These are phyloP conservation scores for Cladophialophora carrionii DNA, from an alignment of 2,329 filamentous ascomycete genomes.

Conservation along the genomic window DNA sequence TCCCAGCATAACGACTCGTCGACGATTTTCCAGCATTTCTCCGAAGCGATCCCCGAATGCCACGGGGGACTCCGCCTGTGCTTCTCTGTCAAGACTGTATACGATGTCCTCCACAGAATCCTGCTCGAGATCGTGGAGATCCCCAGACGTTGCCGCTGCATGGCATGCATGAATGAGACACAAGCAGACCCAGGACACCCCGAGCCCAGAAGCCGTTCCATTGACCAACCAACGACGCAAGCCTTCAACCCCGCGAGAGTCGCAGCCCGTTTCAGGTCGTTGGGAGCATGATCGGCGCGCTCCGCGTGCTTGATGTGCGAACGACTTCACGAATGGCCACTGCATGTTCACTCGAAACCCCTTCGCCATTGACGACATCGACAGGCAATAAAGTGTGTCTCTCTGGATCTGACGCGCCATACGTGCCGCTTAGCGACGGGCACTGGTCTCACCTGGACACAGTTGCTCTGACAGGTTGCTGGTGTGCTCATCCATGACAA, in stretches of 20 bases:
- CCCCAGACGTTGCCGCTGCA: conserved; percentile 13
- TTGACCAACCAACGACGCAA: neutral
- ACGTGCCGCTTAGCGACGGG: neutral
- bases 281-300: conserved; percentile 16
- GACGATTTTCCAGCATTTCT: conserved; percentile 2
- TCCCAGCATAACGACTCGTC: neutral
- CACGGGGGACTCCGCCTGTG: neutral
- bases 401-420: neutral
- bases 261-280: conserved; percentile 8
- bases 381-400: neutral
- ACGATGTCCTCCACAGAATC: conserved; percentile 7
- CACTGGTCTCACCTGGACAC: neutral
- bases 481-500: neutral
- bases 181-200: neutral
- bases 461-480: neutral
- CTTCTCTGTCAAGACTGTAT: neutral
- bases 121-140: conserved; percentile 13
- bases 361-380: conserved; percentile 4
- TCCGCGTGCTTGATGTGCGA: conserved; percentile 12
- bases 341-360: neutral
- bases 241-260: conserved; percentile 2
- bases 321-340: neutral
- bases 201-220: neutral
- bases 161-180: conserved; percentile 6
- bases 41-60: neutral